Percentiles rank a stretch among this genome's conserved stretches.
Conservation (phyloP, 805 yeast genomes). For the Spathaspora boniae region DNA sequence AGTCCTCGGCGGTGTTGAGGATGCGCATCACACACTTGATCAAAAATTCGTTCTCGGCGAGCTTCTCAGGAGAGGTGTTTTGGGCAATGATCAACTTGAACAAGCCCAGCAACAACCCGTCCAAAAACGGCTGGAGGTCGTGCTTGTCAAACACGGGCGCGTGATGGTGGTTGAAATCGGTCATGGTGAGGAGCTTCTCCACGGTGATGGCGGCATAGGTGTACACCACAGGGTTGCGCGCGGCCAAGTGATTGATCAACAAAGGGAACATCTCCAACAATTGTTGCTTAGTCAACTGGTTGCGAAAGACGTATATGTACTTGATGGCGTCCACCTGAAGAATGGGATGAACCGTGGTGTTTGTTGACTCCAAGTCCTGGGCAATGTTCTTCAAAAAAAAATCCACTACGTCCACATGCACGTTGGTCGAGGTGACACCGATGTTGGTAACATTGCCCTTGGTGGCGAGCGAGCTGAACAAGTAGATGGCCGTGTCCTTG, state of each 20-base stretch:
- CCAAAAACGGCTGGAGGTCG: conserved; percentile 63
- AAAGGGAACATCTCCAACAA: conserved; percentile 75
- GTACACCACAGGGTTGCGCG: conserved; percentile 72
- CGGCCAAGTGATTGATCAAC: conserved; percentile 60
- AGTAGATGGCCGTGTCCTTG: conserved; percentile 81
- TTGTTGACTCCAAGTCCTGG: conserved; percentile 59
- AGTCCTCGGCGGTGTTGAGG: conserved; percentile 65
- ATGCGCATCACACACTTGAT: conserved; percentile 88
- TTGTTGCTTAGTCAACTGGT: conserved; percentile 87
- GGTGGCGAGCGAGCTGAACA: conserved; percentile 86
- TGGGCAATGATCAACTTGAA: conserved; percentile 57
- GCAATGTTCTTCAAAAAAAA: conserved; percentile 83
- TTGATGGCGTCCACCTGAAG: conserved; percentile 90
- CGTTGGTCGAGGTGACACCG: conserved; percentile 85
- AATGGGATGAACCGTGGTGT: conserved; percentile 63
- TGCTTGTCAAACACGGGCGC: conserved; percentile 62
- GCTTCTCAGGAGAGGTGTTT: conserved; percentile 71
- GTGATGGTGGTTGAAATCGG: conserved; percentile 47
- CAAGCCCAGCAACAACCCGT: conserved; percentile 60
- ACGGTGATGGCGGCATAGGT: conserved; percentile 93
- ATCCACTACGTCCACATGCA: conserved; percentile 77
- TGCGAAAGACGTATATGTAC: conserved; percentile 84
- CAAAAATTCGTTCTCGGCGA: conserved; percentile 92
- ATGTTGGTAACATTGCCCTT: conserved; percentile 83
- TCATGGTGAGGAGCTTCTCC: conserved; percentile 79